These are phyloP conservation scores for Carex arenaria DNA, from an alignment of 202 grass and related monocot species.

Conservation along the genomic window DNA sequence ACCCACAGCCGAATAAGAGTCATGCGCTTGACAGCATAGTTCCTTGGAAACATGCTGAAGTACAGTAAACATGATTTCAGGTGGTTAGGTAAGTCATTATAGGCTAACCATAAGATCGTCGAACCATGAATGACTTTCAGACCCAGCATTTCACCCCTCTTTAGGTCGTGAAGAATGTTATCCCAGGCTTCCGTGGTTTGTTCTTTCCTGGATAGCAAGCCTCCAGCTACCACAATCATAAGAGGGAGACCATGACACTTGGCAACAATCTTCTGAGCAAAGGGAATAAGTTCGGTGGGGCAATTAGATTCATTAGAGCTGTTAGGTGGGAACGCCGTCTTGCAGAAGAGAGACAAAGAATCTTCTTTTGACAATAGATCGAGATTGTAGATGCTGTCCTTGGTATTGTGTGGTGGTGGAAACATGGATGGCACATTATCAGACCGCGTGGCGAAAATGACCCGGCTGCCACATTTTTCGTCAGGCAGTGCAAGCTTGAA, in stretches of 20 bases:
- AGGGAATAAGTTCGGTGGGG: conserved; percentile 7
- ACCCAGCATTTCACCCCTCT: not conserved
- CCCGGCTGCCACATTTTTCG: conserved; percentile 19
- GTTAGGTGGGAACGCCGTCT: conserved; percentile 23
- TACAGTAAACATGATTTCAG: no score
- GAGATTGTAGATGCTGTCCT: conserved; percentile 13
- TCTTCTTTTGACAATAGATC: not conserved
- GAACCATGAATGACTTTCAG: no score
- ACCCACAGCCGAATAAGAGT: no score
- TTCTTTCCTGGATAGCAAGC: conserved; percentile 38
- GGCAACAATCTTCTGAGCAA: conserved; percentile 17
- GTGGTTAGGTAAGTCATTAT: no score
- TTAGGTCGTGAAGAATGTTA: conserved; percentile 8
- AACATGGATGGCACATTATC: conserved; percentile 17
- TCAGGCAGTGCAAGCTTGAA: conserved; percentile 31
- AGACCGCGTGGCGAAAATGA: conserved; percentile 31
- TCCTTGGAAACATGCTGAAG: no score
- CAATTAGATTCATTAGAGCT: not conserved
- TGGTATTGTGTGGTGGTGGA: not conserved
- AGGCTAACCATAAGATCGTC: no score
- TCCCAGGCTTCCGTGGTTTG: not conserved
- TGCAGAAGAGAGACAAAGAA: conserved; percentile 28
- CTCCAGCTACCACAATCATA: conserved; percentile 26
- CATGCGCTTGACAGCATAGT: no score
- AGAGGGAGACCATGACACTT: conserved; percentile 37